These are phyloP conservation scores for Acanthochlamys bracteata DNA, from an alignment of 106 monocot genomes.

Conservation along the genomic window DNA sequence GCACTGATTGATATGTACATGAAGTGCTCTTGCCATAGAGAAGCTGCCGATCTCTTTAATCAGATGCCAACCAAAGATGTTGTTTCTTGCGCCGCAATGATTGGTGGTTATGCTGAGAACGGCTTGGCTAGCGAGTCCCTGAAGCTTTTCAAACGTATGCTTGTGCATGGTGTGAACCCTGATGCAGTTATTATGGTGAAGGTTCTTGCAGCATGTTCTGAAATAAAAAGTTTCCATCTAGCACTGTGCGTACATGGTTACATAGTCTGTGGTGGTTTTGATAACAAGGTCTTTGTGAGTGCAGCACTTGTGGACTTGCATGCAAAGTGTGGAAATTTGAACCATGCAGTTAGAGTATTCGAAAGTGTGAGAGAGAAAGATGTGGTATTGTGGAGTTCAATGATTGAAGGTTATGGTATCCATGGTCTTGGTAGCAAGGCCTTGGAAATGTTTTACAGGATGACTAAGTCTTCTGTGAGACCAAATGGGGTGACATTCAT, in stretches of 20 bases:
- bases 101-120: constrained; percentile 48
- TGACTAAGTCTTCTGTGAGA: constrained; percentile 33
- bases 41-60: constrained; percentile 42
- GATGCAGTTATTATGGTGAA: constrained; percentile 70
- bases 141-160: constrained; percentile 33
- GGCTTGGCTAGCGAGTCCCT: constrained; percentile 35
- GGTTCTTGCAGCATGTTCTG: constrained; percentile 41
- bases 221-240: constrained; percentile 22
- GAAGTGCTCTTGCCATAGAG: constrained; percentile 50
- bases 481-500: constrained; percentile 53
- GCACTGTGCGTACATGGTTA: constrained; percentile 47
- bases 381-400: constrained; percentile 55
- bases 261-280: constrained; percentile 39
- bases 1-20: constrained; percentile 75
- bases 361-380: constrained; percentile 32
- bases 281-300: constrained; percentile 28
- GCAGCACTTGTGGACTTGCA: constrained; percentile 55
- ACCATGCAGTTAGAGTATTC: constrained; percentile 28
- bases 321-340: constrained; percentile 51
- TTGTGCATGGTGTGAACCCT: constrained; percentile 22
- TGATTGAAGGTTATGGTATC: constrained; percentile 53
- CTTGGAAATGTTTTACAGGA: constrained; percentile 22
- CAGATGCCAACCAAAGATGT: constrained; percentile 41
- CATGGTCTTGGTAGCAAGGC: constrained; percentile 42
- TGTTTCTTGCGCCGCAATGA: constrained; percentile 47